A percentile compares a stretch with the other conserved stretches of the same genome.
These are phyloP conservation scores for Aspergillaceae sp. DNA, from an alignment of 2,329 filamentous ascomycete genomes.

Conservation along the genomic window DNA sequence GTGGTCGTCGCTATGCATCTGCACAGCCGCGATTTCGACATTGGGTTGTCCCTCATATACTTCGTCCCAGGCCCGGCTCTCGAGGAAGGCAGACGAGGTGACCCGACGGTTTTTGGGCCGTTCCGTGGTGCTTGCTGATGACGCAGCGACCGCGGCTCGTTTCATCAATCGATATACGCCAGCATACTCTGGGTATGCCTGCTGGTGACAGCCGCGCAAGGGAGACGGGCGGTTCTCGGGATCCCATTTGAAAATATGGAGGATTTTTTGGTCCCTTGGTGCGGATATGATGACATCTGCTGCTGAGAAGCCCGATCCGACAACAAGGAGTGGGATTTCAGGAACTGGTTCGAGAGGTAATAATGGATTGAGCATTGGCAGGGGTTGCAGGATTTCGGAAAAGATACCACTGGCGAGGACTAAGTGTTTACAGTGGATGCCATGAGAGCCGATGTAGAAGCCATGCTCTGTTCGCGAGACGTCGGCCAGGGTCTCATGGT, in stretches of 20 bases:
- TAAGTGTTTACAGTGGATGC: constrained; percentile 47
- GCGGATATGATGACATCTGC: constrained; percentile 53
- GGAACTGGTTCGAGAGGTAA: constrained; percentile 21
- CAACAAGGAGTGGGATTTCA: constrained; percentile 42
- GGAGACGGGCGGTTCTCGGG: constrained; percentile 48
- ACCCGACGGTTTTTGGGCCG: constrained; percentile 21
- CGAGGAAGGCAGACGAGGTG: constrained; percentile 40
- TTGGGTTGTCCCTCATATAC: constrained; percentile 51
- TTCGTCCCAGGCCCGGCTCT: constrained; percentile 41
- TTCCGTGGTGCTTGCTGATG: constrained; percentile 9
- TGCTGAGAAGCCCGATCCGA: constrained; percentile 55
- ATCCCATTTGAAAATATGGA: constrained; percentile 56
- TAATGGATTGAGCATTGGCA: constrained; percentile 42
- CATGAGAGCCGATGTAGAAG: constrained; percentile 45
- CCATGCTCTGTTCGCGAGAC: constrained; percentile 39
- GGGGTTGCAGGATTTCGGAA: constrained; percentile 45
- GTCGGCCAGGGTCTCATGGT: constrained; percentile 32
- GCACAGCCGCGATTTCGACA: constrained; percentile 38
- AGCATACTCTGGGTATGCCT: constrained; percentile 56
- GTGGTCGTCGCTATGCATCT: constrained; percentile 17
- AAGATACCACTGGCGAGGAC: constrained; percentile 54
- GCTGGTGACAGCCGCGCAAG: constrained; percentile 50
- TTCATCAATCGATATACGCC: constrained; percentile 54
- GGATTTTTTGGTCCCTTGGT: constrained; percentile 41
- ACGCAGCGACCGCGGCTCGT: constrained; percentile 31